Evolutionary conservation across 495 filamentous ascomycete species (phyloP), one percentile per base, ranked within the genome.

Genomic region (Penicillium lividum): DNA sequence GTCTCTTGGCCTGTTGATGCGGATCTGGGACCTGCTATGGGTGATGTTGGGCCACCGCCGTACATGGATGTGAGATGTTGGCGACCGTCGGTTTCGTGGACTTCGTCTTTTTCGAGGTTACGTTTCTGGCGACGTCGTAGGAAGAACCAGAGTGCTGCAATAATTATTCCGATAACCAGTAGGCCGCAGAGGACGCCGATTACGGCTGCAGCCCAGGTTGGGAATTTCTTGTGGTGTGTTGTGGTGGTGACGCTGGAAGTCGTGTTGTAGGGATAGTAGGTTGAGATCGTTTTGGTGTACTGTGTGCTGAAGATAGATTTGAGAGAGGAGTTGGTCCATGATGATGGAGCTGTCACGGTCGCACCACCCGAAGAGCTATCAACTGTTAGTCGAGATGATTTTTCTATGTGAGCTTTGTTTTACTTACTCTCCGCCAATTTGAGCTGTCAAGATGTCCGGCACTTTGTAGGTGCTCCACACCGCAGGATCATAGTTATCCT

Each of bases 171-270:
- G 31, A 90, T 56, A 51, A 85, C 75, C 40, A 89, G 69, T 2
- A 91, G 73, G 8, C 87, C 87, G 2, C 87, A 71, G 1, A 90
- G 78, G 5, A 87, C 85, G 5, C 86, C 89, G 16, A 92, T 75
- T 3, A 91, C 81, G 2, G 86, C 85, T 0, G 78, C 82, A 2
- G 88, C 75, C 73, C 84, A 91, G 0, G 66, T 68, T 5, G 87
- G 86, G 10, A 85, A 73, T 5, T 82, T 76, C n/a, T 69, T 61
- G 33, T 68, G 64, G 6, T 48, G 7, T 22, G 33, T 30, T 42
- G 49, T 38, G 15, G 51, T 11, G 29, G 55, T 54, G 29, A 48
- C 60, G 38, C 57, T 60, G 54, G 34, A 16, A 22, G 34, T 53
- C 18, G 53, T 58, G 22, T 65, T 58, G 54, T 90, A 92, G 1